Percentiles rank a stretch among this genome's conserved stretches.
Conservation (phyloP, 164 flowering plant genomes). For the Umbellularia californica region DNA sequence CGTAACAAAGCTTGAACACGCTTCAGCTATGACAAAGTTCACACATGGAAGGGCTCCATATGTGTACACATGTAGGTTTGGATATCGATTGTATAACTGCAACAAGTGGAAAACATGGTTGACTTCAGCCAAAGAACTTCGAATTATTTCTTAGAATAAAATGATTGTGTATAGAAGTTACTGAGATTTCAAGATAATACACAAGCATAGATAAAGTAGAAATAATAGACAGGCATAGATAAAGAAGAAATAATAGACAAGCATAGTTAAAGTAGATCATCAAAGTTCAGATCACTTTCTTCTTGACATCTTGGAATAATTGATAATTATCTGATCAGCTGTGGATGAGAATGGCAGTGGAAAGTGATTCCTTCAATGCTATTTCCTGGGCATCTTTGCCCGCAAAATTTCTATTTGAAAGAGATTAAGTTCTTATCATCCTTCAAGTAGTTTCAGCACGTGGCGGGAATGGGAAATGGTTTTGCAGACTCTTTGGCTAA, state of each 20-base stretch:
- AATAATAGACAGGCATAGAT: neutral
- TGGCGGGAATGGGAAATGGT: no score
- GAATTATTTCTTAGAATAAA: neutral
- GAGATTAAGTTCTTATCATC: no score
- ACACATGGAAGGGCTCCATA: conserved; percentile 86
- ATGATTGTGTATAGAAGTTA: neutral
- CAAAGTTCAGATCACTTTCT: no score
- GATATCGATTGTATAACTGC: conserved; percentile 51
- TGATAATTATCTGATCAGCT: no score
- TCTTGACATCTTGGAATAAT: no score
- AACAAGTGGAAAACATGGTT: conserved; percentile 5
- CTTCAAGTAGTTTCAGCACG: no score
- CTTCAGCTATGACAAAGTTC: conserved; percentile 56
- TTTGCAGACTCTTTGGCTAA: no score
- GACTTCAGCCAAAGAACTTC: neutral
- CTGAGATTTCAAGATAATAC: no score
- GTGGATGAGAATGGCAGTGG: no score
- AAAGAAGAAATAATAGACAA: neutral
- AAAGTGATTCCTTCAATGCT: no score
- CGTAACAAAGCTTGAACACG: conserved; percentile 74
- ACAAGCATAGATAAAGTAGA: neutral
- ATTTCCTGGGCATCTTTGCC: no score
- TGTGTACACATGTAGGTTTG: conserved; percentile 67
- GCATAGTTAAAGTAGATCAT: neutral
- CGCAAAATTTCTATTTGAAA: no score